These are phyloP conservation scores for Infundibulicybe gibba DNA, from an alignment of 768 basidiomycete species.

Conservation along the genomic window DNA sequence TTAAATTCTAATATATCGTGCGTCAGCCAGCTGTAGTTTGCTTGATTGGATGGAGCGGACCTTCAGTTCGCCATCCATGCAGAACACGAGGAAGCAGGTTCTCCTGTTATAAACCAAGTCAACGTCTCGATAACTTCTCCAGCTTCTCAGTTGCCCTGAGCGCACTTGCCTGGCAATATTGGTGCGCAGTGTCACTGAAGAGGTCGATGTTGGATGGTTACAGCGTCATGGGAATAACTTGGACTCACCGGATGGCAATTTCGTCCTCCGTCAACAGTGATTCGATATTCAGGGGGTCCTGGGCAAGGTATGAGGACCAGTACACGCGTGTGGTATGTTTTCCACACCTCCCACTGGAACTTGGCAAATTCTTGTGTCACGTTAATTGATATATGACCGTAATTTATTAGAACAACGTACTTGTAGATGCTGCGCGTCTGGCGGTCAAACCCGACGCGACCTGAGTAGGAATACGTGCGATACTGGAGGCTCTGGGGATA, in stretches of 20 bases:
- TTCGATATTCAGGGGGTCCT: conserved; percentile 86
- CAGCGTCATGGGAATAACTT: background rate
- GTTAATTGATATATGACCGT: background rate
- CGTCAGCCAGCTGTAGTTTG: background rate
- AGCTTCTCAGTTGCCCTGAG: background rate
- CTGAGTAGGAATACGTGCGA: background rate
- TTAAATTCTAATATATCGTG: conserved; percentile 58
- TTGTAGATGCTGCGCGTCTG: conserved; percentile 23
- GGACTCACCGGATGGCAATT: conserved; percentile 72
- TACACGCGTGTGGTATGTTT: background rate
- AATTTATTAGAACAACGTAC: conserved; percentile 7
- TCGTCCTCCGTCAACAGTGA: conserved; percentile 87
- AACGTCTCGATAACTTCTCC: background rate
- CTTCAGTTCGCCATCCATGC: conserved; percentile 84
- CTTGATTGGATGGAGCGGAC: conserved; percentile 30
- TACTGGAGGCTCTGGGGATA: background rate
- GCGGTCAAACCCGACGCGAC: too few relatives aligned
- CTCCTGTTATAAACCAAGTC: conserved; percentile 44
- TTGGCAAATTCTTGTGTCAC: conserved; percentile 29
- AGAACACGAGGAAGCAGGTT: conserved; percentile 85
- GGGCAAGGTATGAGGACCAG: background rate
- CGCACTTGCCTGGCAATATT: conserved; percentile 70
- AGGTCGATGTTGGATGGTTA: conserved; percentile 1
- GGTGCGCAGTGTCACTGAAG: conserved; percentile 69
- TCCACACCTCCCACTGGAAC: conserved; percentile 41